Conservation (phyloP, 2,329 filamentous ascomycete genomes). For the Davidsoniella neocaledoniae region DNA sequence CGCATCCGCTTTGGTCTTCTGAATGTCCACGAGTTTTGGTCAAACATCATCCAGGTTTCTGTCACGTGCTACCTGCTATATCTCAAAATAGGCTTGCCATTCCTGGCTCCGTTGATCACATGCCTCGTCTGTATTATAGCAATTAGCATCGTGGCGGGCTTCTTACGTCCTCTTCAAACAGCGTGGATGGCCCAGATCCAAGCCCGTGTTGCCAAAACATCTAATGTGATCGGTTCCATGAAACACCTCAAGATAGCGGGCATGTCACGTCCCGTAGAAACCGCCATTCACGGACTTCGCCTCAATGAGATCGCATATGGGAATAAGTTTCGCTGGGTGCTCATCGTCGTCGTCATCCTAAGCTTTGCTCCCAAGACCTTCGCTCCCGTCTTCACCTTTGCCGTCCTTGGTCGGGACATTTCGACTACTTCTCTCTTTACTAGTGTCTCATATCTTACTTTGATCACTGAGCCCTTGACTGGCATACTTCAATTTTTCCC, state of each 20-base stretch:
- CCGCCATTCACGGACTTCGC: conserved; percentile 18
- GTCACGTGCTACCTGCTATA: conserved; percentile 31
- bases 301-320: conserved; percentile 18
- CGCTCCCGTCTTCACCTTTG: conserved; percentile 19
- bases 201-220: conserved; percentile 19
- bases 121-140: conserved; percentile 18
- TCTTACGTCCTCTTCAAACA: conserved; percentile 17
- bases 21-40: conserved; percentile 26
- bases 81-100: conserved; percentile 29
- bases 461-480: conserved; percentile 14
- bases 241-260: conserved; percentile 19
- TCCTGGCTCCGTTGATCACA: conserved; percentile 28
- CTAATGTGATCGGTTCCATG: conserved; percentile 19
- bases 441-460: conserved; percentile 19
- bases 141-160: conserved; percentile 10
- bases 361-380: conserved; percentile 19
- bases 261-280: conserved; percentile 14
- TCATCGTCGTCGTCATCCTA: conserved; percentile 22
- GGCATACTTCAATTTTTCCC: conserved; percentile 14
- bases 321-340: conserved; percentile 17
- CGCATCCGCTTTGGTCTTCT: conserved; percentile 21
- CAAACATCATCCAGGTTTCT: conserved; percentile 24
- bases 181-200: conserved; percentile 23
- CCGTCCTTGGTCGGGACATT: conserved; percentile 20
- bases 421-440: conserved; percentile 21